Evolutionary conservation across 805 yeast species (phyloP).

Genomic region (Candida qinlingensis): DNA sequence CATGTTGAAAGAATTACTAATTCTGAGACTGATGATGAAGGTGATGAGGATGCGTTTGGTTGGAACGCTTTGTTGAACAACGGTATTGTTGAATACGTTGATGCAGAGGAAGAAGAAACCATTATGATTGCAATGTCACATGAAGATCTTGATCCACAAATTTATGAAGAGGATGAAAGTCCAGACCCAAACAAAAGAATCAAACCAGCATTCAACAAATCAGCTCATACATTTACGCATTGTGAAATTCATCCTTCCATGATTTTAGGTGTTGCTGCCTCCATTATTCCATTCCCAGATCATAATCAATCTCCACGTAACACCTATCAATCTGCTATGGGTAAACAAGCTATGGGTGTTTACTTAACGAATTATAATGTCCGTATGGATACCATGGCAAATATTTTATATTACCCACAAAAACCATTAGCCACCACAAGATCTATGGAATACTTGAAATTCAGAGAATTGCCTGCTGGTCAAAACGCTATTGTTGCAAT

Average conservation of each 20-base stretch:
- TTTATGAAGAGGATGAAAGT: conserved; percentile 36
- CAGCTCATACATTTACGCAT: conserved; percentile 86
- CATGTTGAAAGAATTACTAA: conserved; percentile 70
- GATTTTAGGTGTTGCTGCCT: conserved; percentile 98
- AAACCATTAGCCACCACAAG: conserved; percentile 97
- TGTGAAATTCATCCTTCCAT: conserved; percentile 99
- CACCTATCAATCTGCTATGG: conserved; percentile 99
- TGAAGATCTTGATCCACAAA: conserved; percentile 79
- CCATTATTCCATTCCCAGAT: conserved; percentile 98
- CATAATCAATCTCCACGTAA: conserved; percentile 99
- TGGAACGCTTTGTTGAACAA: conserved; percentile 81
- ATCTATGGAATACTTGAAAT: conserved; percentile 95
- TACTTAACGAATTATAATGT: conserved; percentile 91
- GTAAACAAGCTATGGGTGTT: conserved; percentile 99
- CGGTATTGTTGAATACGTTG: conserved; percentile 94
- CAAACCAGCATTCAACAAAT: conserved; percentile 57
- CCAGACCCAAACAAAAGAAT: conserved; percentile 67
- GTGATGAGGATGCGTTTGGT: conserved; percentile 38
- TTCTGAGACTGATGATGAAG: conserved; percentile 49
- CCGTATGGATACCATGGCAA: conserved; percentile 99
- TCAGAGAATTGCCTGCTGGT: conserved; percentile 98
- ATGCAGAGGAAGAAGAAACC: conserved; percentile 98
- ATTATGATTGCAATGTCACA: conserved; percentile 98
- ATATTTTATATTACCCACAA: conserved; percentile 94
- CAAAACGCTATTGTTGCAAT: conserved; percentile 98